Evolutionary conservation across 441 rosid genomes (phyloP), one percentile per base, ranked within the genome.

Genomic region (Pelargonium australe): DNA sequence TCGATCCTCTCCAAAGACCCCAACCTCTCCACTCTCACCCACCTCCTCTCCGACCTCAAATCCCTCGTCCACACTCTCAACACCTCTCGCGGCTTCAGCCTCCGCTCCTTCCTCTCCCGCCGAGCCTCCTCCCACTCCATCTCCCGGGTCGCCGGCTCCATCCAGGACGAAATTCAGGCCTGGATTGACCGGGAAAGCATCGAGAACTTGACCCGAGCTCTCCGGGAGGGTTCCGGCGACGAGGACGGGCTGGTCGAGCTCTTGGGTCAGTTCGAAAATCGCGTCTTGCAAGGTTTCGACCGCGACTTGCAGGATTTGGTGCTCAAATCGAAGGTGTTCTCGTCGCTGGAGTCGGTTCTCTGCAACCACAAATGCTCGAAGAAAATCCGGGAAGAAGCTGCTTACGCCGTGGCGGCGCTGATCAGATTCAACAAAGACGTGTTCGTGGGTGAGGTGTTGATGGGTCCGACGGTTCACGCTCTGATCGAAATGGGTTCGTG

Each of bases 161-260:
- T 86, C 66, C 90, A 75, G 81, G 73, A 72, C 0, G 89, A 86
- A 73, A 82, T 89, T 65, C 95, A 89, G 62, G 85, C 87, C 1
- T 86, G 88, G 91, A 89, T 89, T 51, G 95, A 89, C 62, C 81
- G 91, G 2, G 91, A 84, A 70, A 85, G 79, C 25, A 16, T 85
- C 28, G 88, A 82, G 65, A 82, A 62, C 53, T 74, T 89, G 17
- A 64, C 73, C 0, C 47, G 69, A 10, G 73, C 67, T 1, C 71
- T 86, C 53, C 70, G 73, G 49, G 80, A 82, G 14, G 69, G 55
- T 2, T 53, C 7, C 0, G 34, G 66, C 10, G 51, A 78, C 20
- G 87, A 80, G 64, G 78, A 81, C 55, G 86, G 75, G 74, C 53
- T 84, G 68, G 71, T 75, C 60, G 58, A 34, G 61, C 62, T 80